Evolutionary conservation across 2,329 filamentous ascomycete species (phyloP).

Genomic region (Reticulascus tulasneorum): DNA sequence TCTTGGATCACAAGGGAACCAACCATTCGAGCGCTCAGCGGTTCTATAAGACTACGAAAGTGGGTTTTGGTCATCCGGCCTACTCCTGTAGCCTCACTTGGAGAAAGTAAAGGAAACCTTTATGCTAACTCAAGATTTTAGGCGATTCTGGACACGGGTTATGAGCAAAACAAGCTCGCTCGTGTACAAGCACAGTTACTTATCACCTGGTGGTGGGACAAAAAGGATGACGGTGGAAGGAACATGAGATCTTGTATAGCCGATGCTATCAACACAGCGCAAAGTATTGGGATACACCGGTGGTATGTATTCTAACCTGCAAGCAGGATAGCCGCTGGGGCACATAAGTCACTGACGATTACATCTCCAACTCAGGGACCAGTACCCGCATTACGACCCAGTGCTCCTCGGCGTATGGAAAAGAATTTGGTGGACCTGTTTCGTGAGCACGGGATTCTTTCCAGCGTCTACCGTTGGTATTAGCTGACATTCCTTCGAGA

Average conservation of each 20-base stretch:
- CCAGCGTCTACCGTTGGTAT: too few species aligned
- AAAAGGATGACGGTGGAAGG: slow-evolving; percentile 14
- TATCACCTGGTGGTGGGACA: slow-evolving; percentile 15
- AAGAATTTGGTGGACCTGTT: slow-evolving; percentile 13
- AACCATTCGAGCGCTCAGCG: slow-evolving; percentile 10
- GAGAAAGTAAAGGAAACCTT: too few species aligned
- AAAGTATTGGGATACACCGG: slow-evolving; percentile 15
- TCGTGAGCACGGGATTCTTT: slow-evolving; percentile 3
- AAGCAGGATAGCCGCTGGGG: too few species aligned
- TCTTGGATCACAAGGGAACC: slow-evolving; percentile 10
- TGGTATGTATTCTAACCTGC: slow-evolving; percentile 3
- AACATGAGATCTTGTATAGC: slow-evolving; percentile 13
- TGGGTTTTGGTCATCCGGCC: too few species aligned
- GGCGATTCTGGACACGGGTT: slow-evolving; percentile 12
- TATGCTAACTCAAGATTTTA: background rate
- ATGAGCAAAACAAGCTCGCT: slow-evolving; percentile 8
- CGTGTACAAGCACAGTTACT: slow-evolving; percentile 11
- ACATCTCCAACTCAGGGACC: slow-evolving; percentile 5
- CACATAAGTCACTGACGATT: background rate
- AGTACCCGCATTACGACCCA: slow-evolving; percentile 3
- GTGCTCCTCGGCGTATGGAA: slow-evolving; percentile 9
- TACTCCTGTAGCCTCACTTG: too few species aligned
- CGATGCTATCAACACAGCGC: slow-evolving; percentile 15
- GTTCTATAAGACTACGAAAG: slow-evolving; percentile 13
- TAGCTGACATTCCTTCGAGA: too few species aligned